phyloP scores from a whole-genome alignment of 1,139 yeast genomes.

The Schwanniomyces etchellsii region DNA sequence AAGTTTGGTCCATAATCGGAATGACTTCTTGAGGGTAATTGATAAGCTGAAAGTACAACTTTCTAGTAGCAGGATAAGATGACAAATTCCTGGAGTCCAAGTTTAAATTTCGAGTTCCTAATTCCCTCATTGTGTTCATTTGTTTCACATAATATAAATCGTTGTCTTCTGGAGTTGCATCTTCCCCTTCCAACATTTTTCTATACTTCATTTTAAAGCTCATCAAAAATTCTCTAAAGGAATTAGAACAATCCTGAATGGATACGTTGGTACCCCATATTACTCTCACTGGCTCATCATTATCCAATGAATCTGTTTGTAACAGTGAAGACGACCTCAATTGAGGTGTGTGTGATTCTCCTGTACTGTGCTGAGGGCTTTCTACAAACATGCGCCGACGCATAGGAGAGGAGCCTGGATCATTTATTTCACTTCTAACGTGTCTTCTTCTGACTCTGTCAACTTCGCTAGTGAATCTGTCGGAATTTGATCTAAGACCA shows the following conservation, averaged over 20 bases:
- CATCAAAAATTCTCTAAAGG: slow-evolving; percentile 78
- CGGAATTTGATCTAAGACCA: slow-evolving; percentile 21
- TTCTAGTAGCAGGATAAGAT: slow-evolving; percentile 70
- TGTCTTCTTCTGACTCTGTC: slow-evolving; percentile 39
- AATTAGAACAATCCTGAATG: slow-evolving; percentile 76
- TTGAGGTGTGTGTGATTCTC: slow-evolving; percentile 6
- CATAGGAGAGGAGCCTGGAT: slow-evolving; percentile 36
- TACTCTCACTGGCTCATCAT: slow-evolving; percentile 73
- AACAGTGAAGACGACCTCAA: slow-evolving; percentile 21
- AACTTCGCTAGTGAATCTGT: slow-evolving; percentile 35
- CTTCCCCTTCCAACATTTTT: slow-evolving; percentile 39
- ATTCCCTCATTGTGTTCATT: slow-evolving; percentile 66
- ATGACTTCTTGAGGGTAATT: slow-evolving; percentile 96
- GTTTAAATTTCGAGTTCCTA: slow-evolving; percentile 79
- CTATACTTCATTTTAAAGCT: slow-evolving; percentile 78
- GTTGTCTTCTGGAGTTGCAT: slow-evolving; percentile 53
- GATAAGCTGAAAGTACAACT: slow-evolving; percentile 76
- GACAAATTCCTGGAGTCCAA: slow-evolving; percentile 77
- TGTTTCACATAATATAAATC: slow-evolving; percentile 69
- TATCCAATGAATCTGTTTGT: slow-evolving; percentile 21
- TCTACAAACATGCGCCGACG: slow-evolving; percentile 32
- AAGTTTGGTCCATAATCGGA: slow-evolving; percentile 95
- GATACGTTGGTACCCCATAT: slow-evolving; percentile 99
- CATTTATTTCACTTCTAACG: slow-evolving; percentile 40
- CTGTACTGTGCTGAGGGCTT: slow-evolving; percentile 1